Conservation (phyloP, 495 filamentous ascomycete genomes). For the Viridothelium virens region DNA sequence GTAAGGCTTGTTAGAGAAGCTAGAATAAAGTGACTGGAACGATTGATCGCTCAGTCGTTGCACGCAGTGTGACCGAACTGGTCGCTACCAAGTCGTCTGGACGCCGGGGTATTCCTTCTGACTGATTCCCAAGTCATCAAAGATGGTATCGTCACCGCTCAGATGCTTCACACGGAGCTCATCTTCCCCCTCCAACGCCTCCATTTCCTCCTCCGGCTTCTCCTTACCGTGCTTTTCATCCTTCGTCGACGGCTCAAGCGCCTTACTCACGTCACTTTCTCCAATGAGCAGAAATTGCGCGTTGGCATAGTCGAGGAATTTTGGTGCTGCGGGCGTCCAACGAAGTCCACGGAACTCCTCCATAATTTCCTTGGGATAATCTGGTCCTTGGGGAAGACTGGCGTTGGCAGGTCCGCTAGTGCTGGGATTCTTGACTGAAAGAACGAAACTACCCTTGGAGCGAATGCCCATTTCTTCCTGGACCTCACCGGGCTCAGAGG, state of each 20-base stretch:
- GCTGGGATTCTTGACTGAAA: slow-evolving; percentile 75
- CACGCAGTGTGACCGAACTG: neutral
- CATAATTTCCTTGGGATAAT: slow-evolving; percentile 67
- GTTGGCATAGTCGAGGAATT: slow-evolving; percentile 70
- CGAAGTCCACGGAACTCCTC: slow-evolving; percentile 66
- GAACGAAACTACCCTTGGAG: slow-evolving; percentile 65
- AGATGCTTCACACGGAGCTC: slow-evolving; percentile 51
- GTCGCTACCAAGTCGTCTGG: slow-evolving; percentile 32
- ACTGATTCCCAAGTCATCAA: slow-evolving; percentile 35
- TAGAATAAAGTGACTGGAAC: no score
- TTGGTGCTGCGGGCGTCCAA: slow-evolving; percentile 67
- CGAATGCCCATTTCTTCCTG: slow-evolving; percentile 70
- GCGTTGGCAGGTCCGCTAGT: slow-evolving; percentile 55
- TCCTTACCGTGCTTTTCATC: slow-evolving; percentile 51
- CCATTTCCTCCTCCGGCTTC: slow-evolving; percentile 51
- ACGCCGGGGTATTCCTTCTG: slow-evolving; percentile 35
- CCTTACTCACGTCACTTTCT: slow-evolving; percentile 55
- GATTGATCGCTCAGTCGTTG: neutral
- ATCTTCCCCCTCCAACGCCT: slow-evolving; percentile 55
- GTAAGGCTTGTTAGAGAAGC: no score
- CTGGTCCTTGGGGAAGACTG: slow-evolving; percentile 54
- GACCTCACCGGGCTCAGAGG: slow-evolving; percentile 58
- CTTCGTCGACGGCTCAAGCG: slow-evolving; percentile 46
- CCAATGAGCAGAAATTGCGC: slow-evolving; percentile 80
- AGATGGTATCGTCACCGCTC: slow-evolving; percentile 40